Base-by-base conservation (phyloP, 768 basidiomycete species). In the Tulasnella calospora region DNA sequence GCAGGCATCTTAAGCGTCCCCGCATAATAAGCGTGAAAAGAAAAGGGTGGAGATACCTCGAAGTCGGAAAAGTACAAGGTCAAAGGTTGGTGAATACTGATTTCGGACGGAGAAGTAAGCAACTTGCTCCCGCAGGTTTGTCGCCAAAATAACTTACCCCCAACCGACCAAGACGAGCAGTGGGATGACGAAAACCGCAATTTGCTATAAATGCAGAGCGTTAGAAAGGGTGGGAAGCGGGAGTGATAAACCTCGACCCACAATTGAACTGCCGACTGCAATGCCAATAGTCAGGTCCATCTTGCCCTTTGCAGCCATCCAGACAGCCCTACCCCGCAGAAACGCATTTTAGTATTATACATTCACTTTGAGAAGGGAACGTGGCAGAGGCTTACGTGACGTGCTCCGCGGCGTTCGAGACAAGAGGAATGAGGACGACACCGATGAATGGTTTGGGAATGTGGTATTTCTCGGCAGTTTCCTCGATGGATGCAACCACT, bases 401-500 rank as follows among this genome's bases (percentile, higher is more conserved):
- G 83, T 98, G 95, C 84, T 97, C 95, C 23, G 94, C 93, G 23
- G 92, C 92, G 82, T 94, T 94, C 0, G 91, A 89, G 67, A 96
- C 95, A 73, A 98, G 91, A 3, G 95, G 95, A 6, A 98, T 86
- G 40, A 98, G 86, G 81, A 96, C 94, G 19, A 96, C 84, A 83
- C 94, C 94, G 81, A 95, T 95, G 85, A 96, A 95, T 0, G 90
- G 81, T 84, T 94, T 94, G 0, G 94, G 93, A 76, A 98, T 92
- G 76, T 88, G 83, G 84, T 94, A 95, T 55, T 92, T 88, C 17
- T 89, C 86, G 2, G 95, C 94, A 35, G 93, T 94, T 83, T 96
- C 95, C 83, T 97, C 96, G 80, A 98, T 97, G 4, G 94, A 94
- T 3, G 92, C 92, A 47, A 97, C 95, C 83, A 95, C 93, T 94